Evolutionary conservation across 257 asterid genomes (phyloP).

Genomic region (Solanum neorickii): DNA sequence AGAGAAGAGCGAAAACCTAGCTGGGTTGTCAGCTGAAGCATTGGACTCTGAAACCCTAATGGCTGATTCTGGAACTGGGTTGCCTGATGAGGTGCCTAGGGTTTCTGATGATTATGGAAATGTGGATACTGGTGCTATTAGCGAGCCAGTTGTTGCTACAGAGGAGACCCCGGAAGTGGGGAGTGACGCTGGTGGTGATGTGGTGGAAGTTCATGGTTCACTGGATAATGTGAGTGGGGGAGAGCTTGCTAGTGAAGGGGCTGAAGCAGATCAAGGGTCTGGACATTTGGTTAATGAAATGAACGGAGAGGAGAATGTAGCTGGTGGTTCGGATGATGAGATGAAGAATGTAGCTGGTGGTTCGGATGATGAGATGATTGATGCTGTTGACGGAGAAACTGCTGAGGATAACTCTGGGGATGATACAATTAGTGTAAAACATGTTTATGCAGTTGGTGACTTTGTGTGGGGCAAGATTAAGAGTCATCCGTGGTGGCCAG

Average conservation of each 20-base stretch:
- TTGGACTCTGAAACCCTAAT: not conserved
- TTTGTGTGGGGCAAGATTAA: conserved; percentile 81
- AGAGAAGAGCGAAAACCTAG: not conserved
- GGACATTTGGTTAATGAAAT: not conserved
- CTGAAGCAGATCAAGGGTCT: not conserved
- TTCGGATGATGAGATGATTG: not conserved
- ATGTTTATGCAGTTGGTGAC: conserved; percentile 56
- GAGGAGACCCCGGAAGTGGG: not conserved
- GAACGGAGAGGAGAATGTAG: not conserved
- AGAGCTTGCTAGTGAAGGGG: not conserved
- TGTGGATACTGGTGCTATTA: not conserved
- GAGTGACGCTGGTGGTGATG: not conserved
- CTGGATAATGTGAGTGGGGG: not conserved
- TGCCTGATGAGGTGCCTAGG: not conserved
- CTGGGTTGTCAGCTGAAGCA: not conserved
- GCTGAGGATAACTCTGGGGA: not conserved
- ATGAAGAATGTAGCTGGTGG: not conserved
- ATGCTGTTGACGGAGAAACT: not conserved
- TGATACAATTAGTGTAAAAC: not conserved
- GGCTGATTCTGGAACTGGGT: not conserved
- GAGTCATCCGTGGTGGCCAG: conserved; percentile 94
- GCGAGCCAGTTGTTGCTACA: not conserved
- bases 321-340: not conserved
- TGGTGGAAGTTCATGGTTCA: not conserved
- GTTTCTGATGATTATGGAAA: not conserved